phyloP scores from a whole-genome alignment of 192 early-diverging fungal species.

The Thamnidium elegans region DNA sequence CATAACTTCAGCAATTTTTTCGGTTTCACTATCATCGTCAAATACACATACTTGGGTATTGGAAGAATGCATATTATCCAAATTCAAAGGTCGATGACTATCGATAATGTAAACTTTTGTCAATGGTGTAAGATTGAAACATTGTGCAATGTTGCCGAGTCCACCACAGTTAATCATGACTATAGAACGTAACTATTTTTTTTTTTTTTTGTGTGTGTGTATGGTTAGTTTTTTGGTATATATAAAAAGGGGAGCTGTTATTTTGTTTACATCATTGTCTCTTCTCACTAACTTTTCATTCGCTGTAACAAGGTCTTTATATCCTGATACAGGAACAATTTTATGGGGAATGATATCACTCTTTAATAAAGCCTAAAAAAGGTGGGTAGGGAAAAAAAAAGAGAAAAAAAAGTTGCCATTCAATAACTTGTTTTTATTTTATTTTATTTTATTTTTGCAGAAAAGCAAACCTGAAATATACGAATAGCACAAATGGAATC shows the following conservation, averaged over 20 bases:
- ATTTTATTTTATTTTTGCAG: neutral
- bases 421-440: slow-evolving; percentile 11
- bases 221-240: neutral
- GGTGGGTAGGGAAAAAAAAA: neutral
- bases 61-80: slow-evolving; percentile 76
- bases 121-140: slow-evolving; percentile 46
- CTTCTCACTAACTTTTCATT: slow-evolving; percentile 50
- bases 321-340: slow-evolving; percentile 74
- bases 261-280: slow-evolving; percentile 45
- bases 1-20: slow-evolving; percentile 58
- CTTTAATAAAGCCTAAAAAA: slow-evolving; percentile 63
- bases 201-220: slow-evolving; percentile 17
- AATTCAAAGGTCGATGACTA: slow-evolving; percentile 83
- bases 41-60: slow-evolving; percentile 73
- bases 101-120: slow-evolving; percentile 81
- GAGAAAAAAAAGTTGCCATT: neutral
- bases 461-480: slow-evolving; percentile 61
- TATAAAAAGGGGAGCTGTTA: neutral
- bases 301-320: slow-evolving; percentile 54
- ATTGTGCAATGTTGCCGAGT: slow-evolving; percentile 66
- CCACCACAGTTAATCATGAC: slow-evolving; percentile 89
- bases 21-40: slow-evolving; percentile 83
- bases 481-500: slow-evolving; percentile 81
- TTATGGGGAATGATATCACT: slow-evolving; percentile 80
- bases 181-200: slow-evolving; percentile 73